phyloP scores from a whole-genome alignment of 495 filamentous ascomycete species.

The Amphirosellinia nigrospora region DNA sequence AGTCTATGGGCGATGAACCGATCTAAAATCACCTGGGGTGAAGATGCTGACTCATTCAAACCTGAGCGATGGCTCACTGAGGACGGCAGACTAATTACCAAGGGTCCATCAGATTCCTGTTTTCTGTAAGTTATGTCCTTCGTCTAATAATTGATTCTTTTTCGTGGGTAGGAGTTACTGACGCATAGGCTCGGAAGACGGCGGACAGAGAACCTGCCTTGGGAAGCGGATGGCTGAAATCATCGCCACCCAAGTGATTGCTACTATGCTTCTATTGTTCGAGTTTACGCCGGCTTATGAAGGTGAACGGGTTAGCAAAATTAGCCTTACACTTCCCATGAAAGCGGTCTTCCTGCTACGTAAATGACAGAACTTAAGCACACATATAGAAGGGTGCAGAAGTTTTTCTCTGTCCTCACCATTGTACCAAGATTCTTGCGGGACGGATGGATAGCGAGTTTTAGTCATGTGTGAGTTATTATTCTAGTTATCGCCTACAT shows the following conservation, averaged over 20 bases:
- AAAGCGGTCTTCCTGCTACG: conserved; percentile 60
- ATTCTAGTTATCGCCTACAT: too few species aligned
- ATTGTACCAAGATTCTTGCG: not conserved
- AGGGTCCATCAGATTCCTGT: conserved; percentile 62
- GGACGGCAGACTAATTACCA: conserved; percentile 47
- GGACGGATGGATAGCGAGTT: not conserved
- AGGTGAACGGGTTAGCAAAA: conserved; percentile 58
- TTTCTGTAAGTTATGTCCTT: conserved; percentile 40
- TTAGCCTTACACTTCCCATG: conserved; percentile 66
- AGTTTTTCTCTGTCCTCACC: not conserved
- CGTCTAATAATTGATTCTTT: not conserved
- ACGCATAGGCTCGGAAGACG: conserved; percentile 42
- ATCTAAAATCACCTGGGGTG: conserved; percentile 60
- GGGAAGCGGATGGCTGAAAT: conserved; percentile 67
- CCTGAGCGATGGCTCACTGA: conserved; percentile 59
- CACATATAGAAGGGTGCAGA: not conserved
- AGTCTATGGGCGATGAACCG: conserved; percentile 67
- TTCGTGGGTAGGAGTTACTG: not conserved
- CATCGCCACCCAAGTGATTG: conserved; percentile 59
- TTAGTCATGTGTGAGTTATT: not conserved
- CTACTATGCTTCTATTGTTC: conserved; percentile 53
- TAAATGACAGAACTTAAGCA: conserved; percentile 30
- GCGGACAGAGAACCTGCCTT: conserved; percentile 61
- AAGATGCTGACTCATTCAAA: conserved; percentile 58
- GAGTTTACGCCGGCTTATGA: conserved; percentile 52